These are phyloP conservation scores for Porphyrellus sp. DNA, from an alignment of 1,284 basidiomycete genomes.

Conservation along the genomic window DNA sequence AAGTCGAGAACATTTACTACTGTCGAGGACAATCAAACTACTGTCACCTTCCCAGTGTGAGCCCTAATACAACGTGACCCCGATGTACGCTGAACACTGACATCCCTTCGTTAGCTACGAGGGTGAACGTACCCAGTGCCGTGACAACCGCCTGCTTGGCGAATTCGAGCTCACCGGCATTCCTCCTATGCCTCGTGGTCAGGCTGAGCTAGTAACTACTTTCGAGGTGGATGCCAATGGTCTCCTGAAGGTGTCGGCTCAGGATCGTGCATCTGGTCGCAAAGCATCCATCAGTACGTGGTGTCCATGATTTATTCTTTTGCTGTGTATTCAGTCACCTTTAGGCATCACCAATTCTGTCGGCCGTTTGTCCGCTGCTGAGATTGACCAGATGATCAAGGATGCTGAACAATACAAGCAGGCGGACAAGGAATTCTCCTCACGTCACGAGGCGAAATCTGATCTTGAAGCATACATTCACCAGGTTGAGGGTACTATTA, in stretches of 20 bases:
- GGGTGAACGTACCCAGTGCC: conserved; percentile 96
- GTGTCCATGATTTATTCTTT: conserved; percentile 28
- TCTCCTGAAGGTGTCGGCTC: conserved; percentile 91
- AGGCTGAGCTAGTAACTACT: conserved; percentile 93
- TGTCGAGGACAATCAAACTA: conserved; percentile 98
- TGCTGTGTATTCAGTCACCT: conserved; percentile 19
- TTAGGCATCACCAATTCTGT: conserved; percentile 91
- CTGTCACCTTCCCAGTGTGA: conserved; percentile 94
- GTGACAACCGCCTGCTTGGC: conserved; percentile 94
- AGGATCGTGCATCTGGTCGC: conserved; percentile 92
- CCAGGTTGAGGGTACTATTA: conserved; percentile 91
- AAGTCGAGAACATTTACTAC: conserved; percentile 96
- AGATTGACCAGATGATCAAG: conserved; percentile 99
- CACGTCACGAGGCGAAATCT: conserved; percentile 93
- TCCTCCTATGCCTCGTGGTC: conserved; percentile 94
- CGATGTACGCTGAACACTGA: conserved; percentile 9
- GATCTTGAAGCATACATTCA: conserved; percentile 95
- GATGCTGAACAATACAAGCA: conserved; percentile 95
- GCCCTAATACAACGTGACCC: conserved; percentile 27
- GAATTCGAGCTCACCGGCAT: conserved; percentile 98
- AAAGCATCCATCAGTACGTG: conserved; percentile 87
- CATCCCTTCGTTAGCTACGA: conserved; percentile 61
- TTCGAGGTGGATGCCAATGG: conserved; percentile 98
- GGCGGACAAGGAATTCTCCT: conserved; percentile 95
- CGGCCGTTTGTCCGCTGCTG: conserved; percentile 88